These are phyloP conservation scores for Pythium inflatum DNA, from an alignment of 352 stramenopile species.

Conservation along the genomic window DNA sequence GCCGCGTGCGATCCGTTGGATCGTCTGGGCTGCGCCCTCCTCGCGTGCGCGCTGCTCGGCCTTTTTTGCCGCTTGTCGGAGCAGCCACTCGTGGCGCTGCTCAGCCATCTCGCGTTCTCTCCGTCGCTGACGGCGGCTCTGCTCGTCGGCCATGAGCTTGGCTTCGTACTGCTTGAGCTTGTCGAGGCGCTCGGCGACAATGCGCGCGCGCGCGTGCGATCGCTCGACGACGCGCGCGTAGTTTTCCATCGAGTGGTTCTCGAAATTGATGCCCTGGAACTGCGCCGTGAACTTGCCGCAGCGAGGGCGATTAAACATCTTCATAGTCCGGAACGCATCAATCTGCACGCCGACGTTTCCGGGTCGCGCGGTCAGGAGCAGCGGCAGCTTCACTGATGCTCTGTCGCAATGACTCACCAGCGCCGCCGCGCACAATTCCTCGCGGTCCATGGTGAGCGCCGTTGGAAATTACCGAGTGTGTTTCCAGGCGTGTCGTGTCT, in stretches of 20 bases:
- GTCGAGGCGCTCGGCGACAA: slow-evolving; percentile 53
- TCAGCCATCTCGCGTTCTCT: slow-evolving; percentile 48
- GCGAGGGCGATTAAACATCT: slow-evolving; percentile 58
- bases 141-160: slow-evolving; percentile 44
- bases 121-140: slow-evolving; percentile 41
- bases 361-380: slow-evolving; percentile 47
- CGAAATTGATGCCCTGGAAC: slow-evolving; percentile 67
- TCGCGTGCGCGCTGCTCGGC: slow-evolving; percentile 49
- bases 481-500: no score
- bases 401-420: no score
- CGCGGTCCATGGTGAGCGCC: slow-evolving; percentile 22
- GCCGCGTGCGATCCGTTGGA: slow-evolving; percentile 53
- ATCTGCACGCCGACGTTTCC: slow-evolving; percentile 83
- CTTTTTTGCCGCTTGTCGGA: slow-evolving; percentile 51
- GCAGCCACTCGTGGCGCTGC: slow-evolving; percentile 52
- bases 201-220: slow-evolving; percentile 44
- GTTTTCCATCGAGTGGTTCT: slow-evolving; percentile 76
- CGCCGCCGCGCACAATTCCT: slow-evolving; percentile 34
- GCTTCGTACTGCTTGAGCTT: slow-evolving; percentile 55
- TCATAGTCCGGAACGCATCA: slow-evolving; percentile 66
- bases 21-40: slow-evolving; percentile 36
- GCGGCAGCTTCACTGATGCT: slow-evolving; percentile 43
- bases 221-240: slow-evolving; percentile 64
- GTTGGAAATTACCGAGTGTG: no score
- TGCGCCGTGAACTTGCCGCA: slow-evolving; percentile 67